Evolutionary conservation across 2,329 filamentous ascomycete genomes (phyloP).

Genomic region (Mycogone perniciosa): DNA sequence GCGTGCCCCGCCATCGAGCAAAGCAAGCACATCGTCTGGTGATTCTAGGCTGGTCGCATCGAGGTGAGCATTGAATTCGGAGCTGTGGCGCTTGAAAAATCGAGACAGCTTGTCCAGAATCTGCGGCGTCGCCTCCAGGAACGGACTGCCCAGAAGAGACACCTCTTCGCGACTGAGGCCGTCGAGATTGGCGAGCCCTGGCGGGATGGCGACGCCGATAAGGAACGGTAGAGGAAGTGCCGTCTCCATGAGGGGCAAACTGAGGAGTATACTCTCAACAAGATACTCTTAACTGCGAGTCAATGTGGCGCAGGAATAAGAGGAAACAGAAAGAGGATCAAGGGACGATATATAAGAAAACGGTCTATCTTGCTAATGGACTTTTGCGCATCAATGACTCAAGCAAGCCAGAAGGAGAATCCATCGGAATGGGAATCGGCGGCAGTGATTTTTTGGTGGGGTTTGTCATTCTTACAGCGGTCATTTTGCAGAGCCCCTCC

Average conservation of each 20-base stretch:
- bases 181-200: conserved; percentile 41
- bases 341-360: not conserved
- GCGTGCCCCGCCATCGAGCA: conserved; percentile 78
- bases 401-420: conserved; percentile 6
- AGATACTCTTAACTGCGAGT: not conserved
- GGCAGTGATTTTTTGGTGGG: conserved; percentile 15
- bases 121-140: conserved; percentile 48
- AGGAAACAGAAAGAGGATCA: not conserved
- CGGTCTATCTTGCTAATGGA: not conserved
- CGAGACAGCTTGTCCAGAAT: conserved; percentile 40
- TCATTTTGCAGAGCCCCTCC: not conserved
- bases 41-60: conserved; percentile 66
- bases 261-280: not conserved
- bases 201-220: conserved; percentile 48
- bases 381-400: conserved; percentile 7
- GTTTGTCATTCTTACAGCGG: conserved; percentile 1
- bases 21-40: conserved; percentile 65
- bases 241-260: conserved; percentile 49
- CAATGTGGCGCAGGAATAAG: not conserved
- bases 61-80: conserved; percentile 60
- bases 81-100: conserved; percentile 44
- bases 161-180: conserved; percentile 53
- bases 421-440: conserved; percentile 11
- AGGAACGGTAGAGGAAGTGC: conserved; percentile 59
- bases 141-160: conserved; percentile 52